Evolutionary conservation across 1,139 yeast species (phyloP), one percentile per base, ranked within the genome.

Genomic region (Geotrichum aggregatum): DNA sequence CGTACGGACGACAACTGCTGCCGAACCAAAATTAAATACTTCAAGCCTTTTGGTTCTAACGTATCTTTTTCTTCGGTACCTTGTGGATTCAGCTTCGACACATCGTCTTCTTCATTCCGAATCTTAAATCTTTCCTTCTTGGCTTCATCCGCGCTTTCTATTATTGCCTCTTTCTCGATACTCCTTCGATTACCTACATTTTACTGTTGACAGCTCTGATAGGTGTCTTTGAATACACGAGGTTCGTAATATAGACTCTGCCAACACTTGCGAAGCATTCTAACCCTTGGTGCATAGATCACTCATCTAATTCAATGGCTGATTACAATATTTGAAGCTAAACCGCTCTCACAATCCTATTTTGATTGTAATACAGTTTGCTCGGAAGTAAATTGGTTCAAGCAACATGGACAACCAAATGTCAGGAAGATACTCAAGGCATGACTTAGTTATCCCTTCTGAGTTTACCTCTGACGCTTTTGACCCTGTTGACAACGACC

Each of bases 361-460:
- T 40, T 16, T 40, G 44, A 40, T 40, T 40, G 44, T 22, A 40
- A 22, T 24, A 19, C 26, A 21, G 31, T 31, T 38, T 38, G 41
- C n/a, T 14, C n/a, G 41, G 44, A 24, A 40, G 31, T 30, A 24
- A 40, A 36, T 16, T 36, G 28, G 36, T 13, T 40, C 30, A 21
- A 31, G n/a, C 18, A 44, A 13, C 26, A 44, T 44, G 47, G 39
- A 44, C 33, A 44, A 44, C 26, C 46, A 19, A 43, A 43, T 43
- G 4, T 39, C 47, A 7, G 40, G 39, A 16, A 44, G 47, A 24
- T 35, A 33, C 47, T 22, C 47, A 4, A 33, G 47, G 39, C 34
- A 39, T 6, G 28, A 34, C 28, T 11, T 44, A 13, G 39, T 44
- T 21, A 38, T 44, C 14, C 47, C 39, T 13, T 42, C 45, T 10